Conservation (phyloP, 208 protist species). For the Leishmania tarentolae region DNA sequence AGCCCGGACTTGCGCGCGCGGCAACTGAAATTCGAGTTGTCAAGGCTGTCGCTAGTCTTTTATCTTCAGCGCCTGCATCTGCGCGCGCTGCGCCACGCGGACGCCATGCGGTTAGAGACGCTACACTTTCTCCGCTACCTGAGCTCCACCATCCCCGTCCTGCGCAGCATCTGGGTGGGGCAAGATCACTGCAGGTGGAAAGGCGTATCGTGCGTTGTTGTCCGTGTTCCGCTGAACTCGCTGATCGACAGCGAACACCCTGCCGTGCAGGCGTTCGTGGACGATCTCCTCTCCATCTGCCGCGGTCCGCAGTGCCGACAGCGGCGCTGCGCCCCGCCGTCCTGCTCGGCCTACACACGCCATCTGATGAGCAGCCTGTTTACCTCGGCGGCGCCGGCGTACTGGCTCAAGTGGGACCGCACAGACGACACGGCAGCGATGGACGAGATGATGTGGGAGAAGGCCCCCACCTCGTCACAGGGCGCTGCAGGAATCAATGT, state of each 20-base stretch:
- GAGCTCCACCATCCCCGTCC: constrained; percentile 33
- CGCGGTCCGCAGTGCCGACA: constrained; percentile 12
- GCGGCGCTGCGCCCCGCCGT: constrained; percentile 20
- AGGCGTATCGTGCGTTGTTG: constrained; percentile 42
- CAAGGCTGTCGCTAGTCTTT: constrained; percentile 25
- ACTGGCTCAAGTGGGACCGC: constrained; percentile 34
- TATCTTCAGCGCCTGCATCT: constrained; percentile 44
- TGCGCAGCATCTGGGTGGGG: constrained; percentile 46
- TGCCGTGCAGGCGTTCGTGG: constrained; percentile 29
- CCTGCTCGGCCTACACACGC: constrained; percentile 21
- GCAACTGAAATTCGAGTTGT: constrained; percentile 24
- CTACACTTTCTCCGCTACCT: constrained; percentile 56
- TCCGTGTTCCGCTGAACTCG: constrained; percentile 39
- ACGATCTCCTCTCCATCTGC: constrained; percentile 18
- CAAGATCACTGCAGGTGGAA: constrained; percentile 58
- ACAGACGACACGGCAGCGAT: constrained; percentile 32
- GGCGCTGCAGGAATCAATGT: background rate
- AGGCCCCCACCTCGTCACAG: background rate
- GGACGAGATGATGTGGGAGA: constrained; percentile 32
- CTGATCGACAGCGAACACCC: constrained; percentile 47
- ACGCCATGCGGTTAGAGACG: constrained; percentile 67
- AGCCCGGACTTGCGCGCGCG: constrained; percentile 9
- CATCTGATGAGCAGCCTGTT: constrained; percentile 25
- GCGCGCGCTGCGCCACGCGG: constrained; percentile 55
- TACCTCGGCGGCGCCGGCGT: constrained; percentile 27